Base-by-base conservation (phyloP, 2,329 filamentous ascomycete species). In the Colletotrichum zoysiae region DNA sequence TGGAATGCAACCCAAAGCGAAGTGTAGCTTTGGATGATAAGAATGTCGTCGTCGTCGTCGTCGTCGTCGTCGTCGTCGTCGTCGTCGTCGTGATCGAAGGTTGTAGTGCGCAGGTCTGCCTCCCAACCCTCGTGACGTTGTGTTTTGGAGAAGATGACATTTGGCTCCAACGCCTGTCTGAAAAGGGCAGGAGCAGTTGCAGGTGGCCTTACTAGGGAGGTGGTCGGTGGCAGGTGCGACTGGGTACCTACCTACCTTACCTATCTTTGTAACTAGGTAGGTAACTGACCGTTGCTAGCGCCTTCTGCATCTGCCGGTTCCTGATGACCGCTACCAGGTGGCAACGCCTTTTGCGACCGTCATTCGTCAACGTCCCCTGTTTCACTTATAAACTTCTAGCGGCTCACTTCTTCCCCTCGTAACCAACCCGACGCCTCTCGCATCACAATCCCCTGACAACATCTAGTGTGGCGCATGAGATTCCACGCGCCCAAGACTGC, bases 271-370 rank as follows among this genome's bases (percentile, higher is more conserved):
- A 38, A 9, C 35, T 35, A 4, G 5, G 1, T 9, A 38, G 2
- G 6, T 7, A 38, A 67, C 44, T 26, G 38, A 26, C 35, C 23
- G 30, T 57, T 18, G 33, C 48, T 64, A 68, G 65, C 59, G 65
- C 50, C 23, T 4, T 61, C 50, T 51, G n/a, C 46, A 38, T 60
- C 58, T 68, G 65, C 26, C 40, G 58, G 55, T 30, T 18, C 42
- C 68, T 42, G 35, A 62, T 61, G 64, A 71, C 68, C 57, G 57
- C 64, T 64, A 67, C 64, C 64, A 62, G 42, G 42, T 58, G 64
- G 55, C 42, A 26, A 57, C 23, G 64, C 26, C 50, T 50, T 42
- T 51, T 33, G 50, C 60, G 57, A 30, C 16, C 3, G 57, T 71
- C 68, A 71, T 71, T 71, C 68, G 68, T 30, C 64, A 44, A 57